phyloP scores from a whole-genome alignment of 768 basidiomycete species.

The Rhizopogon vulgaris region DNA sequence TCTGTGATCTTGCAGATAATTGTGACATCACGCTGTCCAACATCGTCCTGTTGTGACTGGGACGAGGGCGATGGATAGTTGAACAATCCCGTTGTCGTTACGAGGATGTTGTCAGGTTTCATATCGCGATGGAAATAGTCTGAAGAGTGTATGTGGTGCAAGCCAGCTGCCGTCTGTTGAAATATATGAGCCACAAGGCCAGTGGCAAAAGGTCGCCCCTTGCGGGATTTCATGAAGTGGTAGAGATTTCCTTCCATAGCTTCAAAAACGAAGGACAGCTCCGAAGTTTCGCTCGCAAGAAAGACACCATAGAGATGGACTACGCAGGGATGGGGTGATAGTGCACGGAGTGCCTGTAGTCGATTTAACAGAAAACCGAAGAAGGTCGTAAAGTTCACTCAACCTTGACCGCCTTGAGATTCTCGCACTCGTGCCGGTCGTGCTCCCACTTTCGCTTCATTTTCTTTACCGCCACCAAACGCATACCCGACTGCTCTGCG shows the following conservation, averaged over 20 bases:
- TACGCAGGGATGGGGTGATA: slow-evolving; percentile 93
- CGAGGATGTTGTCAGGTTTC: slow-evolving; percentile 98
- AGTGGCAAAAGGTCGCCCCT: slow-evolving; percentile 88
- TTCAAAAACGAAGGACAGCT: slow-evolving; percentile 99
- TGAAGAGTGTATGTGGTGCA: slow-evolving; percentile 85
- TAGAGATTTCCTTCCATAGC: slow-evolving; percentile 99
- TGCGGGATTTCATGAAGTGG: slow-evolving; percentile 95
- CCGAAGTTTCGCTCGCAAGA: slow-evolving; percentile 86
- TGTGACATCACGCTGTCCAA: slow-evolving; percentile 85
- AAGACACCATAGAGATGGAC: slow-evolving; percentile 99
- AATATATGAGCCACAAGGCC: slow-evolving; percentile 95
- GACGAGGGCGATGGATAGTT: slow-evolving; percentile 82
- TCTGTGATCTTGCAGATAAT: slow-evolving; percentile 97
- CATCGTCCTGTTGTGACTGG: slow-evolving; percentile 50
- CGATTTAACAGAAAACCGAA: slow-evolving; percentile 11
- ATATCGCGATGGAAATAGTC: slow-evolving; percentile 99
- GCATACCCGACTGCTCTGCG: slow-evolving; percentile 87
- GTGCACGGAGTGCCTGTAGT: slow-evolving; percentile 81
- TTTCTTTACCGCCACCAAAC: slow-evolving; percentile 92
- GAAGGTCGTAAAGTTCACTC: slow-evolving; percentile 8
- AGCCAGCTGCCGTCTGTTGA: slow-evolving; percentile 84
- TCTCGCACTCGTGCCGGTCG: slow-evolving; percentile 95
- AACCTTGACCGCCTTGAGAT: slow-evolving; percentile 92
- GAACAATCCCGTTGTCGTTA: slow-evolving; percentile 94
- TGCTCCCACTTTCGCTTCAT: slow-evolving; percentile 98